These are phyloP conservation scores for Dendrostoma leiphaemia DNA, from an alignment of 2,329 filamentous ascomycete genomes.

Conservation along the genomic window DNA sequence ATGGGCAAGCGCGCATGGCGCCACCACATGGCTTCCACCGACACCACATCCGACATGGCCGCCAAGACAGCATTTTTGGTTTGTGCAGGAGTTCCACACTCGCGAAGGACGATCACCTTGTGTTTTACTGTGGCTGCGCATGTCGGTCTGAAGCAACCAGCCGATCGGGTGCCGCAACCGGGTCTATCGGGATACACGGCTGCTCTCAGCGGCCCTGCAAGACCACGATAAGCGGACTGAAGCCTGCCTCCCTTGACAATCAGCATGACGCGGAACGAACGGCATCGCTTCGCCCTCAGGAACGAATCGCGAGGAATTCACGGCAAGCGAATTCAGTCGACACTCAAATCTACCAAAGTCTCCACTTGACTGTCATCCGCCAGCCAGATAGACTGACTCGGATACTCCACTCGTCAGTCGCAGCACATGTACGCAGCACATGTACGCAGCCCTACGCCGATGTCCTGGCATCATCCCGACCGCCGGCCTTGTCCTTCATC, in stretches of 20 bases:
- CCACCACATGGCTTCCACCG: not conserved
- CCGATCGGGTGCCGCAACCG: not conserved
- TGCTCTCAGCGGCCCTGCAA: not conserved
- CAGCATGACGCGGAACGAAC: not conserved
- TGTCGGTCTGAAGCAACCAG: not conserved
- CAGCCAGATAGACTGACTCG: not conserved
- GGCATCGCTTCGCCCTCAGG: not conserved
- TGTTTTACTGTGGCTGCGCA: not conserved
- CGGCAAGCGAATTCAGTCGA: not conserved
- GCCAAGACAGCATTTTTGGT: no score
- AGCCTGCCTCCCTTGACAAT: not conserved
- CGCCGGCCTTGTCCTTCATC: no score
- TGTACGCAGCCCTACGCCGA: not conserved
- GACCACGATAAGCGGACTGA: not conserved
- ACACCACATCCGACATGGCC: not conserved
- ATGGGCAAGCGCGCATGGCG: not conserved
- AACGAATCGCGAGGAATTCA: not conserved
- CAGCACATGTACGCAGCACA: no score
- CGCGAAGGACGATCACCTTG: no score
- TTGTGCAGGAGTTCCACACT: no score
- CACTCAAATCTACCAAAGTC: not conserved
- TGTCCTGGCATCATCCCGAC: no score
- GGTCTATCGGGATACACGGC: no score
- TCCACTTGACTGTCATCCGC: not conserved
- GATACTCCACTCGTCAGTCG: not conserved